Base-by-base conservation (phyloP, 306 rosid genomes). In the Medicago lupulina region DNA sequence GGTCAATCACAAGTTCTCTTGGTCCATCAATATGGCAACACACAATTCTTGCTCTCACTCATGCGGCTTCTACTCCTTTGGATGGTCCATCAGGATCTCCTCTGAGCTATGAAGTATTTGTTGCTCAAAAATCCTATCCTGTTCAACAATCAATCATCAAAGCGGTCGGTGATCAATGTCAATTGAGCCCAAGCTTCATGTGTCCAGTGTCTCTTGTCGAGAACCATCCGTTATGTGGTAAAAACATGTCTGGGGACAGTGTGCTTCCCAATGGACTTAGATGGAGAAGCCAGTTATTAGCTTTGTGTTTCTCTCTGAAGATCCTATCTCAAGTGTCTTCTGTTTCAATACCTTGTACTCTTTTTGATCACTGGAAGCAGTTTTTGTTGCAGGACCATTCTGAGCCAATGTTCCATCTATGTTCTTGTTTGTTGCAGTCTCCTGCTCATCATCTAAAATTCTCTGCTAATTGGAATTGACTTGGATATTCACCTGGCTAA, bases 21-120 rank as follows among this genome's bases (percentile, higher is more conserved):
- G 12, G 78, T 51, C 61, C 92, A 55, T 86, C 85, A 15, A 67
- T 86, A 67, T 86, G 92, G 92, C 81, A 69, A 75, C 86, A 53
- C 53, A 54, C 78, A 34, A 76, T 89, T 70, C 80, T 89, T 19
- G 67, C 84, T 28, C 77, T 89, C 40, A 86, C 91, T 4, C 93
- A 87, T 81, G 90, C 93, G 67, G 89, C 88, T 79, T 80, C 89
- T 71, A 55, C 76, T 75, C 85, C 85, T 13, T 61, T 76, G 64
- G 89, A 89, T 71, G 91, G 83, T 70, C 84, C 85, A 43, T 74
- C 82, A 18, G 91, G 89, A 59, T 83, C 72, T 40, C 88, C 90
- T 71, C 73, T 84, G 70, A 73, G 78, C 82, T 83, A 76, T 38
- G 90, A 85, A 18, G 47, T 63, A 73, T 81, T 73, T 73, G 86